Base-by-base conservation (phyloP, 495 filamentous ascomycete species). In the Penicillium robsamsonii region DNA sequence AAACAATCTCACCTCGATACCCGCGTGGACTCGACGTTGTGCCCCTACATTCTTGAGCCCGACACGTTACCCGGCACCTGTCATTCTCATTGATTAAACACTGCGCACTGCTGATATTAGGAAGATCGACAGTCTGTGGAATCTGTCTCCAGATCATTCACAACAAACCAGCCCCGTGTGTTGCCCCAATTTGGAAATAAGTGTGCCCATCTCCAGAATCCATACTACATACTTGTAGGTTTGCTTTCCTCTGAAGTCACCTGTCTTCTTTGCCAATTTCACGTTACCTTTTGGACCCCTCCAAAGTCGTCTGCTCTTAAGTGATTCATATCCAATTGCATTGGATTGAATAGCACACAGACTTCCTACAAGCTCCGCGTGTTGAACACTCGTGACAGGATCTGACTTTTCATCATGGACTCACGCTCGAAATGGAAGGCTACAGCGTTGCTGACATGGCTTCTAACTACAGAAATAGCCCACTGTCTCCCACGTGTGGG, bases 381-480 rank as follows among this genome's bases (percentile, higher is more conserved):
- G 30, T 46, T 47, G 42, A 20, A 30, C 37, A 29, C 27, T 50
- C 50, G 56, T 40, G 30, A 43, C 17, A 17, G 33, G 27, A 30
- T 30, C 31, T 35, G 51, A 49, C 12, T 38, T 31, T 41, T 18
- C 47, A 69, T 44, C 20, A 71, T 68, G 63, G 52, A 59, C 4
- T 27, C 20, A 9, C 46, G 33, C 9, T 56, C 52, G 18, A 64
- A 40, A 54, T 66, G 57, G 68, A 62, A 59, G 48, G 51, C 53
- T 8, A 52, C 63, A 53, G 53, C 59, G 46, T 55, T 74, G 64
- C 74, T 77, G 66, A 77, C 62, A 46, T 73, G 68, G 67, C 61
- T 75, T 37, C 56, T 74, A 13, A 59, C 64, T n/a, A 53, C 66
- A 65, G 68, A 66, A 31, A 56, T 54, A 45, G 67, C 62, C 17